Base-by-base conservation (phyloP, 2,329 filamentous ascomycete genomes). In the Ceratocystis lukuohia region DNA sequence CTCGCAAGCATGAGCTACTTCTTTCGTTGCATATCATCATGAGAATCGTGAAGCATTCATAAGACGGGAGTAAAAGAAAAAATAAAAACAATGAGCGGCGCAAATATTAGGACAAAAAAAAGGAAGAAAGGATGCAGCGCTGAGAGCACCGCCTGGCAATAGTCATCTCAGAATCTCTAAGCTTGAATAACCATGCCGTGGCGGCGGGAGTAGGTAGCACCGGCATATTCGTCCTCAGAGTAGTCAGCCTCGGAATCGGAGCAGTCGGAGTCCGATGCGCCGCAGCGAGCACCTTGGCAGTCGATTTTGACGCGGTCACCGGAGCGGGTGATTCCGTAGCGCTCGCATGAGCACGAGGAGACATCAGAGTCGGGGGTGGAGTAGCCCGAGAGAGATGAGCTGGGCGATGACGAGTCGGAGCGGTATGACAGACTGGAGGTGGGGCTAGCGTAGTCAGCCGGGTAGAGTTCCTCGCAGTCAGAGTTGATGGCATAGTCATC, bases 221-320 rank as follows among this genome's bases (percentile, higher is more conserved):
- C 69, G 65, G 69, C 69, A 67, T 73, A 70, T 33, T 70, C 70
- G 76, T 78, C 78, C 76, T 75, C 71, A 22, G 80, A 69, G 68
- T 72, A 71, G 69, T 73, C 72, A 53, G 70, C 71, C 67, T 86
- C 84, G 65, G 80, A 83, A 69, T 88, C 85, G 3, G 65, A 65
- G 48, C 67, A 67, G 78, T 89, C 94, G 10, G 20, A 25, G 48
- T 68, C 65, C n/a, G 61, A 65, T 5, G 15, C 2, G 73, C 90
- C 89, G 78, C 93, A 96, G 75, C 90, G 87, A 69, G 86, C 81
- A 71, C 93, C 93, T 72, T 91, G 91, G 74, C 93, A 97, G 84
- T 96, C 92, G 76, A 96, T 86, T 84, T 93, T 94, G 83, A 97
- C 88, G 73, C 92, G 87, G 77, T 95, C 88, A 74, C 92, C 91